Evolutionary conservation across 1,139 yeast genomes (phyloP).

Genomic region (Kluyveromyces sp.): DNA sequence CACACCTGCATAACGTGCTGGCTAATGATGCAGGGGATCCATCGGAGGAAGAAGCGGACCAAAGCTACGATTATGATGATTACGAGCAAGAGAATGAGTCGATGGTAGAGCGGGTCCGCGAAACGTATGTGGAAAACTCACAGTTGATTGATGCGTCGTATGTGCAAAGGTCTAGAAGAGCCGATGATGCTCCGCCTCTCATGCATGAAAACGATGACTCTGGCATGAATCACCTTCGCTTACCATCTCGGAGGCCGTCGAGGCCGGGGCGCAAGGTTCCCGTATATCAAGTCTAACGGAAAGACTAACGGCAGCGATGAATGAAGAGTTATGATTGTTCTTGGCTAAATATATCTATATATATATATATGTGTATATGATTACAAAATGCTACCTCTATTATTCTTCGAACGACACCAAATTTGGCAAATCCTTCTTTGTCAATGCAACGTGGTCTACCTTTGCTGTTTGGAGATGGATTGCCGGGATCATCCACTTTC

Average conservation of each 20-base stretch:
- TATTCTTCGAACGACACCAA: slow-evolving; percentile 17
- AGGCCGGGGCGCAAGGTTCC: slow-evolving; percentile 2
- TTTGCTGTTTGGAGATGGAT: slow-evolving; percentile 73
- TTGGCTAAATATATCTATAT: neutral
- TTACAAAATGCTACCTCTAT: neutral
- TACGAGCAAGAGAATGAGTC: slow-evolving; percentile 2
- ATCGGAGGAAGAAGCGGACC: slow-evolving; percentile 6
- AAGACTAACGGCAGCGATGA: slow-evolving; percentile 1
- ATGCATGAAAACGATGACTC: slow-evolving; percentile 15
- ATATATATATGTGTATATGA: neutral
- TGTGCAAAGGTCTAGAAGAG: neutral
- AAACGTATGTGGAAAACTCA: slow-evolving; percentile 5
- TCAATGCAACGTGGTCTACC: slow-evolving; percentile 53
- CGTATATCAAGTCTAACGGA: slow-evolving; percentile 4
- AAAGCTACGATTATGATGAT: slow-evolving; percentile 7
- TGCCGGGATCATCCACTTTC: slow-evolving; percentile 93
- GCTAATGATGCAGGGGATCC: neutral
- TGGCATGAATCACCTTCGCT: slow-evolving; percentile 18
- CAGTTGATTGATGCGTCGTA: slow-evolving; percentile 2
- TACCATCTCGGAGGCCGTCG: slow-evolving; percentile 16
- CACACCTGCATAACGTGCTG: neutral
- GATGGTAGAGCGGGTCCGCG: neutral
- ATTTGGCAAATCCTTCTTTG: slow-evolving; percentile 20
- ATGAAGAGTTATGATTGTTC: neutral
- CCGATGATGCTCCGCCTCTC: neutral